phyloP scores from a whole-genome alignment of 345 rosid genomes.

The Murraya paniculata region DNA sequence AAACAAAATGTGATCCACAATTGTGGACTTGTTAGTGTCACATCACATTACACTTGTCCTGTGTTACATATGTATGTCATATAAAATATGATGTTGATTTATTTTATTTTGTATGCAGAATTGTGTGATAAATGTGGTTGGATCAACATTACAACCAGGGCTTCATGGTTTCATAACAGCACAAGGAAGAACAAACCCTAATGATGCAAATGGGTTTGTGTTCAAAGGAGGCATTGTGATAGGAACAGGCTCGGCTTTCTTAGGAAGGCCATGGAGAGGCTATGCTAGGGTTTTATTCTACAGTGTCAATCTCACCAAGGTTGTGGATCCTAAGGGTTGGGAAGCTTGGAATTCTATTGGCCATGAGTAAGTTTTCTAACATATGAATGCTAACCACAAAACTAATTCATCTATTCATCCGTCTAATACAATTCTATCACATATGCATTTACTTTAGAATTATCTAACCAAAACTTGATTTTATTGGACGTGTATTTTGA shows the following conservation, averaged over 20 bases:
- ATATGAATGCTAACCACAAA: background rate
- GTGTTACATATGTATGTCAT: background rate
- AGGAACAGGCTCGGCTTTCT: slow-evolving; percentile 34
- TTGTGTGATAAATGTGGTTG: slow-evolving; percentile 48
- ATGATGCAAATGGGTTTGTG: slow-evolving; percentile 48
- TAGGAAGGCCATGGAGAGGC: slow-evolving; percentile 64
- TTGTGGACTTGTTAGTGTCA: background rate
- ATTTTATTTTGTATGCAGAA: slow-evolving; percentile 21
- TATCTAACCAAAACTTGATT: too few species aligned
- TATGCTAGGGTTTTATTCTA: slow-evolving; percentile 53
- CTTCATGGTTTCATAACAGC: slow-evolving; percentile 52
- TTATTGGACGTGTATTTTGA: too few species aligned
- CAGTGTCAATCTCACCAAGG: slow-evolving; percentile 23
- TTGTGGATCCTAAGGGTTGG: slow-evolving; percentile 47
- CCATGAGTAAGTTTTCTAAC: slow-evolving; percentile 29
- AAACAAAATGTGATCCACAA: background rate
- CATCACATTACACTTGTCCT: background rate
- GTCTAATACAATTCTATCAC: too few species aligned
- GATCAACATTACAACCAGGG: slow-evolving; percentile 29
- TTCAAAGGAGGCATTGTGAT: slow-evolving; percentile 46
- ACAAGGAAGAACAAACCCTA: slow-evolving; percentile 41
- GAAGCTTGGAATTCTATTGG: slow-evolving; percentile 35
- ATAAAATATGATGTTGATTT: background rate
- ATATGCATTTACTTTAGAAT: too few species aligned
- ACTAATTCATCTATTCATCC: too few species aligned